These are phyloP conservation scores for Gentiana macrophylla DNA, from an alignment of 257 asterid species.

Conservation along the genomic window DNA sequence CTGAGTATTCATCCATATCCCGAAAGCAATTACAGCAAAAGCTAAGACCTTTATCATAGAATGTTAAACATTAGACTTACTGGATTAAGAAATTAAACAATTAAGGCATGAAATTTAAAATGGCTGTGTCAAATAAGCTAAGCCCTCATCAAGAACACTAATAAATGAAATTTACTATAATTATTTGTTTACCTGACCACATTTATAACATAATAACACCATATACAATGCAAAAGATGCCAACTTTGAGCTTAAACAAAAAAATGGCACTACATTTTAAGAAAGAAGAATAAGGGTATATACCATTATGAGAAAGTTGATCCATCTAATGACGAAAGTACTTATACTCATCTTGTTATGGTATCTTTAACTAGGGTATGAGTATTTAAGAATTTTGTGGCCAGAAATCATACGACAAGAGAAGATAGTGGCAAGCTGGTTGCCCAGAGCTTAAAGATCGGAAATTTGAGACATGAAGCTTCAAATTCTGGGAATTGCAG, in stretches of 20 bases:
- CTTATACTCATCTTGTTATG: conserved; percentile 43
- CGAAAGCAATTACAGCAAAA: conserved; percentile 62
- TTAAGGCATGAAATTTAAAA: no score
- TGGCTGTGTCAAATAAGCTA: no score
- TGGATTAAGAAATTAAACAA: conserved; percentile 3
- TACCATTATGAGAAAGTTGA: conserved; percentile 83
- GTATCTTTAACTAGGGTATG: conserved; percentile 1
- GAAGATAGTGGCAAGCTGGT: background rate
- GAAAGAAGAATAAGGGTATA: conserved; percentile 6
- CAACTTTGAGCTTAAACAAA: background rate
- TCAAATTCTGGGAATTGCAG: background rate
- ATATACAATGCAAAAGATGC: background rate
- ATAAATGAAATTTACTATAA: no score
- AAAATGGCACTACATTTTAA: background rate
- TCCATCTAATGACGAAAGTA: conserved; percentile 78
- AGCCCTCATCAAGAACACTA: no score
- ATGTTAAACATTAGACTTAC: conserved; percentile 2
- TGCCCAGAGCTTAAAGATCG: conserved; percentile 3
- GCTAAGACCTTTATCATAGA: conserved; percentile 49
- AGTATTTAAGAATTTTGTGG: background rate
- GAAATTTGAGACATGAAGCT: conserved; percentile 2
- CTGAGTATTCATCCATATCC: conserved; percentile 81
- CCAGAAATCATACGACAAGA: no score
- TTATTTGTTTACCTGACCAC: background rate
- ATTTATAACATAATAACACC: background rate